Conservation (phyloP, 805 yeast species). For the Candida dajiaensis region DNA sequence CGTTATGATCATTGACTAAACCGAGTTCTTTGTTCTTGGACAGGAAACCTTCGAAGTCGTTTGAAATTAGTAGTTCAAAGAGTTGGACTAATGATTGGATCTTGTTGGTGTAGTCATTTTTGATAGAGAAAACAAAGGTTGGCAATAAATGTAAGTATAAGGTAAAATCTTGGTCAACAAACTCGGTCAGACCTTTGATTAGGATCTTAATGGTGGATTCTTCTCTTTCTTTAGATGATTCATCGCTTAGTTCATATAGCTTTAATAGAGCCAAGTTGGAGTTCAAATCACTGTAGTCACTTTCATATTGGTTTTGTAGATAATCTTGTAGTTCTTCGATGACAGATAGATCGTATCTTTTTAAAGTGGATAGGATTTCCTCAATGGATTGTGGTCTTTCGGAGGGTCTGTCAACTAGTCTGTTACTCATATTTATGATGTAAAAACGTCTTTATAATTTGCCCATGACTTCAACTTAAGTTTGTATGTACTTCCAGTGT, state of each 20-base stretch:
- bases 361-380: conserved; percentile 35
- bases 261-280: conserved; percentile 43
- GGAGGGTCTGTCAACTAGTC: conserved; percentile 27
- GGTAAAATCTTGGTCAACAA: conserved; percentile 36
- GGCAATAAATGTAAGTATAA: conserved; percentile 41
- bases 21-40: conserved; percentile 18
- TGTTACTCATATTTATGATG: conserved; percentile 22
- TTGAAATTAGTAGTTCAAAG: conserved; percentile 19
- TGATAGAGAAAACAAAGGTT: conserved; percentile 26
- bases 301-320: conserved; percentile 32
- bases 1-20: conserved; percentile 13
- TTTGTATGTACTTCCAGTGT: background rate
- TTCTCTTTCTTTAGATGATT: conserved; percentile 30
- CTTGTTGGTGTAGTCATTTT: conserved; percentile 21
- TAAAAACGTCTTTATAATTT: background rate
- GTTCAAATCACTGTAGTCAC: conserved; percentile 32
- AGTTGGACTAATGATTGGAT: conserved; percentile 20
- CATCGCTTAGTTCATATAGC: conserved; percentile 33
- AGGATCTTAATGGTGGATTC: conserved; percentile 33
- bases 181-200: conserved; percentile 35
- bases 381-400: conserved; percentile 36
- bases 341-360: conserved; percentile 38
- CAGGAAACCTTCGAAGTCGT: conserved; percentile 16
- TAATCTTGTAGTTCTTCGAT: conserved; percentile 40
- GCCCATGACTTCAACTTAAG: background rate